phyloP scores from a whole-genome alignment of 129 eudicot genomes.

The Artemisia annua region DNA sequence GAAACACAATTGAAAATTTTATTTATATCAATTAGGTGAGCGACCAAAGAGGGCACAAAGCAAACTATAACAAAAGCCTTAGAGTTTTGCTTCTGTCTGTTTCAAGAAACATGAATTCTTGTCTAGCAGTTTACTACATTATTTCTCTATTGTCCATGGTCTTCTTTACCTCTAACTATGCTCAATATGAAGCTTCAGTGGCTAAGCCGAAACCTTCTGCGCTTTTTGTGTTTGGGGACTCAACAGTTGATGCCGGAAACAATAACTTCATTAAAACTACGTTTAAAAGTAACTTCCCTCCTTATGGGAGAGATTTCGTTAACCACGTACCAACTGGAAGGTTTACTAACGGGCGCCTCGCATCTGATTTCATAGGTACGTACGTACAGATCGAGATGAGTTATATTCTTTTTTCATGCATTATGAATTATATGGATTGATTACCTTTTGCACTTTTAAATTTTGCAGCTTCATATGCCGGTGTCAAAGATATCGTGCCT shows the following conservation, averaged over 20 bases:
- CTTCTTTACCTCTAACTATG: background rate
- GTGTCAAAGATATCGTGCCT: conserved; percentile 58
- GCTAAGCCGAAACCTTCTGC: conserved; percentile 23
- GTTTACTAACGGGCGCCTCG: conserved; percentile 50
- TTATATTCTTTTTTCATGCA: background rate
- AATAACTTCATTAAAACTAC: conserved; percentile 39
- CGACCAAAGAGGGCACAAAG: conserved; percentile 18
- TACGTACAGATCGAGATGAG: background rate
- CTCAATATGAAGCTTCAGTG: conserved; percentile 15
- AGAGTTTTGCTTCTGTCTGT: conserved; percentile 5
- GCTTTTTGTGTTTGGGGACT: conserved; percentile 47
- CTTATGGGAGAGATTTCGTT: conserved; percentile 48
- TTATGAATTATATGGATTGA: background rate
- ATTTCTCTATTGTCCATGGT: background rate
- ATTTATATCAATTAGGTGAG: conserved; percentile 26
- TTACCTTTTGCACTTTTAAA: background rate
- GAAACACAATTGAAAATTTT: too few species aligned
- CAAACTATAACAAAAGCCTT: background rate
- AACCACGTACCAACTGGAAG: conserved; percentile 51
- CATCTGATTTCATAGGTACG: conserved; percentile 43
- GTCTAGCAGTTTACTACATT: background rate
- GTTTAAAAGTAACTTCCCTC: conserved; percentile 43
- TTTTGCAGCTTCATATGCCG: conserved; percentile 55
- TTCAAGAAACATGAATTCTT: conserved; percentile 21
- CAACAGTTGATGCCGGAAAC: conserved; percentile 46